Percentiles rank a stretch among this genome's conserved stretches.
These are phyloP conservation scores for Geranomyces variabilis DNA, from an alignment of 192 early-diverging fungal genomes.

Conservation along the genomic window DNA sequence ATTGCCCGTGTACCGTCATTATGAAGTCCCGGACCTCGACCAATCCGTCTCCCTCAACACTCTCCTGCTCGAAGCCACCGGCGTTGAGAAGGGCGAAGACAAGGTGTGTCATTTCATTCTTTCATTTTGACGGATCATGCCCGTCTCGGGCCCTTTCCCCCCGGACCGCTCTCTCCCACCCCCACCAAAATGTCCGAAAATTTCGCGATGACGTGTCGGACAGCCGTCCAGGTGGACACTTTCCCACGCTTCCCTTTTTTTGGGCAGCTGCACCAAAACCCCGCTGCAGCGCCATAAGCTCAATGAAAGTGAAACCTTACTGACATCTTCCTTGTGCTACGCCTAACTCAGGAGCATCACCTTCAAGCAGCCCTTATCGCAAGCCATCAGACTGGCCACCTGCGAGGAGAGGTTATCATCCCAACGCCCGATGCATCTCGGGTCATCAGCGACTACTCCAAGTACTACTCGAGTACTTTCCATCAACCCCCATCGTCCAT, in stretches of 20 bases:
- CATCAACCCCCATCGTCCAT: conserved; percentile 78
- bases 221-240: no score
- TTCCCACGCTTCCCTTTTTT: neutral
- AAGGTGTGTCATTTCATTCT: conserved; percentile 57
- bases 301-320: neutral
- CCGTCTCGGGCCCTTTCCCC: neutral
- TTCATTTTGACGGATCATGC: neutral
- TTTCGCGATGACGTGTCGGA: conserved; percentile 5
- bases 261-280: neutral
- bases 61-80: conserved; percentile 75
- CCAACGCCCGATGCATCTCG: conserved; percentile 91
- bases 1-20: conserved; percentile 77
- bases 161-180: neutral
- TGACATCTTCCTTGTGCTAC: neutral
- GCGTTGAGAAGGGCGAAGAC: conserved; percentile 98
- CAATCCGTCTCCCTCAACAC: conserved; percentile 72
- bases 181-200: neutral
- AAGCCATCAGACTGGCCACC: conserved; percentile 58
- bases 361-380: conserved; percentile 89
- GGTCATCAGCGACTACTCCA: conserved; percentile 65
- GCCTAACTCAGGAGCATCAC: conserved; percentile 91
- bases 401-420: conserved; percentile 66
- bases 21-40: conserved; percentile 83
- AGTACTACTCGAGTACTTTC: conserved; percentile 68
- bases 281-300: no score